Percentiles rank a stretch among this genome's conserved stretches.
phyloP scores from a whole-genome alignment of 2,329 filamentous ascomycete species.

The Pseudofabraea citricarpa region DNA sequence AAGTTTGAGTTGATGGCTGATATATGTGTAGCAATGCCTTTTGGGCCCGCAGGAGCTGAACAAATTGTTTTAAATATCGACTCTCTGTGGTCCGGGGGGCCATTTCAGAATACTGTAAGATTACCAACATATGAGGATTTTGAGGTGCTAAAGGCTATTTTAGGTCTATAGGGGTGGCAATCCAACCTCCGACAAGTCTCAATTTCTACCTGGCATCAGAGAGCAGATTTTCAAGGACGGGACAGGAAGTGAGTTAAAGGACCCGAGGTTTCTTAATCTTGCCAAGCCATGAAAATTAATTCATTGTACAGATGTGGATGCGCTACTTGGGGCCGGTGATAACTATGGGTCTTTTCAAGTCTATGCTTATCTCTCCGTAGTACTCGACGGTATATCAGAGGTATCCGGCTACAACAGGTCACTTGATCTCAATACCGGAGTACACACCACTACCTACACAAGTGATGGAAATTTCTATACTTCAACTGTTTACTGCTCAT shows the following conservation, averaged over 20 bases:
- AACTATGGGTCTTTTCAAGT: conserved; percentile 43
- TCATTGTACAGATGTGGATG: no score
- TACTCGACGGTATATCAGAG: conserved; percentile 27
- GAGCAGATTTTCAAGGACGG: conserved; percentile 43
- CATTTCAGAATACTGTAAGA: no score
- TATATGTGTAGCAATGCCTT: conserved; percentile 36
- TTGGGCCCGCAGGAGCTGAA: conserved; percentile 37
- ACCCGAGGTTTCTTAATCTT: no score
- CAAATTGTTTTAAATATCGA: conserved; percentile 42
- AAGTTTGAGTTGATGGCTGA: no score
- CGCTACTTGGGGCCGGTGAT: conserved; percentile 33
- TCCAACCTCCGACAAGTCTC: conserved; percentile 29
- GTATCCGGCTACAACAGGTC: conserved; percentile 33
- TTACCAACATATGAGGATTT: no score
- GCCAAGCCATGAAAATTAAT: no score
- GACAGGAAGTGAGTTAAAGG: no score
- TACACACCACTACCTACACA: conserved; percentile 32
- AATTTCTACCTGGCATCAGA: conserved; percentile 36
- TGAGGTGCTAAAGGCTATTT: no score
- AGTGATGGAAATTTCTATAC: conserved; percentile 26
- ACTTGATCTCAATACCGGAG: conserved; percentile 38
- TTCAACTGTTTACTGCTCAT: conserved; percentile 39
- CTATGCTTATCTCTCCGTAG: conserved; percentile 40
- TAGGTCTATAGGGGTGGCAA: conserved; percentile 43
- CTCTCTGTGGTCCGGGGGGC: conserved; percentile 44